Base-by-base conservation (phyloP, 2,329 filamentous ascomycete genomes). In the Cercospora janseana region DNA sequence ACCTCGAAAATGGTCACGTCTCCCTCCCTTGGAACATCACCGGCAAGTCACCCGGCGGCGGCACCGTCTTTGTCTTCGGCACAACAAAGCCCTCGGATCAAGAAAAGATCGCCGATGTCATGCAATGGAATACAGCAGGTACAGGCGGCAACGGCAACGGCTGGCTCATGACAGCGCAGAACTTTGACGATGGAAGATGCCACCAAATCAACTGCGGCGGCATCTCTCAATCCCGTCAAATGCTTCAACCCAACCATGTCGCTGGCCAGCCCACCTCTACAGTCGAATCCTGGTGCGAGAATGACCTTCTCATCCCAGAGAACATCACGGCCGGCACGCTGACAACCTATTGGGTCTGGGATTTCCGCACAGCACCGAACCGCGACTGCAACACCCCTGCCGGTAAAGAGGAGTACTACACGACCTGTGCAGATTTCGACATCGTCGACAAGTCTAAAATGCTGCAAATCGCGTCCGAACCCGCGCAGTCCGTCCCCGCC, bases 271-370 rank as follows among this genome's bases (percentile, higher is more conserved):
- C 65, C 4, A 64, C 52, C 28, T 60, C 62, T 15, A 64, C 66
- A n/a, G 66, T 69, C 45, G 80, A 85, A 61, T 75, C 91, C 43
- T 84, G 79, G 73, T 97, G 93, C 71, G 91, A 96, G 69, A 84
- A 84, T 27, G 84, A 93, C 64, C 74, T 96, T 40, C 77, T 83
- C 63, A 74, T 98, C 10, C 93, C 93, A 0, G 65, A 74, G 4
- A 79, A 86, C 60, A 73, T 82, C 38, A 69, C 78, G n/a, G 68
- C 75, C 7, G 82, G 82, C 35, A 77, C 78, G 21, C 88, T 91
- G 67, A 92, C 89, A 3, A 72, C 95, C 44, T 95, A 95, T 75
- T 97, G 92, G 92, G 85, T 96, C 37, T 97, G 93, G 93, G 86
- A 95, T 69, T 98, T 90, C 88, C 85, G 86, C 2, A 84, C 81